Evolutionary conservation across 2,329 filamentous ascomycete species (phyloP).

Genomic region (Coleophoma cylindrospora): DNA sequence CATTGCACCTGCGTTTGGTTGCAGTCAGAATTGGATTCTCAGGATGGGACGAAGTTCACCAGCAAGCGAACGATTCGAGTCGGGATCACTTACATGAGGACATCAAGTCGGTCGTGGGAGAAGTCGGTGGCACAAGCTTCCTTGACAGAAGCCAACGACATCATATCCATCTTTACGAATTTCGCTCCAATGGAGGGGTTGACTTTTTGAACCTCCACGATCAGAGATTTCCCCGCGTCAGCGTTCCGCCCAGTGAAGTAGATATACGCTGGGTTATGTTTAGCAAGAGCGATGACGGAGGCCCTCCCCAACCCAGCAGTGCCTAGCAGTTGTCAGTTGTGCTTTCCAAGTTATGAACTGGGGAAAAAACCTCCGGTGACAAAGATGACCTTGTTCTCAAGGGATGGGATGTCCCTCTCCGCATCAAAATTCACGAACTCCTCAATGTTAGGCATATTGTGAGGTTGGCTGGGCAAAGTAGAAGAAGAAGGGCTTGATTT

Average conservation of each 20-base stretch:
- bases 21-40: constrained; percentile 29
- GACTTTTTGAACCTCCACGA: background rate
- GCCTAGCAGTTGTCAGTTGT: background rate
- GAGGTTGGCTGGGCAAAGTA: background rate
- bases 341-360: background rate
- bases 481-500: background rate
- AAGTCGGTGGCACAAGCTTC: constrained; percentile 28
- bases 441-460: too few relatives aligned
- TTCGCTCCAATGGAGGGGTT: background rate
- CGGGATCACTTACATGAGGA: too few relatives aligned
- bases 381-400: constrained; percentile 34
- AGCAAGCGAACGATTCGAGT: too few relatives aligned
- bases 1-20: constrained; percentile 32
- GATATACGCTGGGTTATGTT: constrained; percentile 31
- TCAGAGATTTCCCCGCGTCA: constrained; percentile 23
- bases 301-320: constrained; percentile 35
- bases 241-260: constrained; percentile 30
- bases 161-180: constrained; percentile 28
- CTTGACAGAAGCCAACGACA: constrained; percentile 35
- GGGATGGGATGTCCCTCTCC: constrained; percentile 27
- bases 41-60: too few relatives aligned
- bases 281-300: constrained; percentile 31
- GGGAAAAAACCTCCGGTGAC: constrained; percentile 32
- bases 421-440: background rate
- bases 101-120: constrained; percentile 3